phyloP scores from a whole-genome alignment of 1,284 basidiomycete species.

The Inonotus hispidus region DNA sequence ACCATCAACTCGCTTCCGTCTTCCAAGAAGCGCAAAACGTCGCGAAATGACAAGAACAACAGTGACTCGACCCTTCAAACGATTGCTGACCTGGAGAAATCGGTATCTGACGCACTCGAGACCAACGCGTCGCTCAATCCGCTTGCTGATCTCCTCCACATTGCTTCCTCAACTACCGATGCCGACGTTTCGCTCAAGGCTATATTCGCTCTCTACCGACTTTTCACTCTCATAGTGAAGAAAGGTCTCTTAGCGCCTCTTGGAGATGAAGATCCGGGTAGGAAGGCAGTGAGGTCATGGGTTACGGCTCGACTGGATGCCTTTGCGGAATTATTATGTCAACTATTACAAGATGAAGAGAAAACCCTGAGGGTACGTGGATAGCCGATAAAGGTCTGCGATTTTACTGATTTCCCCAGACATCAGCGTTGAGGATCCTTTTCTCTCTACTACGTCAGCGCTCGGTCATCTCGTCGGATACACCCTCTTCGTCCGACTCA shows the following conservation, averaged over 20 bases:
- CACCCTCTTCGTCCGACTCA: conserved; percentile 24
- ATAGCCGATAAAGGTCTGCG: not conserved
- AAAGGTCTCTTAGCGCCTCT: conserved; percentile 49
- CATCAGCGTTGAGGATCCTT: conserved; percentile 71
- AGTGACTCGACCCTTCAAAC: not conserved
- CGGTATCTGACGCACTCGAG: conserved; percentile 43
- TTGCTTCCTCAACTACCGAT: conserved; percentile 36
- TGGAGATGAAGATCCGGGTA: conserved; percentile 42
- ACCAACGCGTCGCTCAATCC: conserved; percentile 68
- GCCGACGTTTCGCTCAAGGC: conserved; percentile 61
- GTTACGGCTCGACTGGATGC: conserved; percentile 63
- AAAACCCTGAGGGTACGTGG: conserved; percentile 50
- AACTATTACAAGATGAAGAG: conserved; percentile 72
- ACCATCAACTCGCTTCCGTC: not conserved
- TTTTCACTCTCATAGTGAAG: conserved; percentile 65
- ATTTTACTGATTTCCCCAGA: conserved; percentile 37
- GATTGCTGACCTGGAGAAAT: conserved; percentile 39
- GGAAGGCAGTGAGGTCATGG: conserved; percentile 70
- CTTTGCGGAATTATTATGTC: conserved; percentile 64
- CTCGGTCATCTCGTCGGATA: conserved; percentile 45
- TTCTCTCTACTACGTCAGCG: conserved; percentile 78
- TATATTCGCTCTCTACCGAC: conserved; percentile 78
- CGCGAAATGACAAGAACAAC: not conserved
- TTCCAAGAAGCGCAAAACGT: conserved; percentile 11
- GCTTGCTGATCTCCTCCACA: conserved; percentile 68